Conservation (phyloP, 2,329 filamentous ascomycete species). For the Lasiodiplodia citricola region DNA sequence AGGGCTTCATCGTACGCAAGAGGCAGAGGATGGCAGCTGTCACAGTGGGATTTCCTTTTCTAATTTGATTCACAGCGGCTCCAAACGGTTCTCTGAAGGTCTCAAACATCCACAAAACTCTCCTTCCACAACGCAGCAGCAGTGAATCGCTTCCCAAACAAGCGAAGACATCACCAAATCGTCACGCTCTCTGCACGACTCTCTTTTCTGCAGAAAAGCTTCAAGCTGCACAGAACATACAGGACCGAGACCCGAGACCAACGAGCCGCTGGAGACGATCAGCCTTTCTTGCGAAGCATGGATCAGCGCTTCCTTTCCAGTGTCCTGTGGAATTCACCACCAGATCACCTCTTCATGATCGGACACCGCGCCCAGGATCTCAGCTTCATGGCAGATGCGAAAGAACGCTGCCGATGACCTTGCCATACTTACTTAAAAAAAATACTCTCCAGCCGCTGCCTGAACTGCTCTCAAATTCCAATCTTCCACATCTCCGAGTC, state of each 20-base stretch:
- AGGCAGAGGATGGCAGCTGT: not conserved
- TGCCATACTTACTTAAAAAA: not conserved
- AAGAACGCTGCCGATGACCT: not conserved
- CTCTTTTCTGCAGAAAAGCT: no score
- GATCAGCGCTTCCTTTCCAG: not conserved
- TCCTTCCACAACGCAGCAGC: no score
- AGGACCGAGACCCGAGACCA: not conserved
- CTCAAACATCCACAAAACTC: not conserved
- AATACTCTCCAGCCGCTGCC: no score
- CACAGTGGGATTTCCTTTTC: not conserved
- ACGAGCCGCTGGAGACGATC: not conserved
- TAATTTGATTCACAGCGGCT: not conserved
- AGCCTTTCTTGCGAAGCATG: not conserved
- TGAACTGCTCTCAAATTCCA: not conserved
- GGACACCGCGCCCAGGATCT: not conserved
- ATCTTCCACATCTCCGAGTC: not conserved
- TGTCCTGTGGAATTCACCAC: not conserved
- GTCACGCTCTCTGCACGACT: no score
- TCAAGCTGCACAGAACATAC: not conserved
- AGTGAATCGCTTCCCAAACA: no score
- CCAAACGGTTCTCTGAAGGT: not conserved
- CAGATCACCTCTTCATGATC: not conserved
- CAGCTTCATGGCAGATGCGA: not conserved
- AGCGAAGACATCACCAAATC: no score
- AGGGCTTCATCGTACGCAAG: not conserved